phyloP scores from a whole-genome alignment of 2,329 filamentous ascomycete species.

The Neofusicoccum kwambonambiense region DNA sequence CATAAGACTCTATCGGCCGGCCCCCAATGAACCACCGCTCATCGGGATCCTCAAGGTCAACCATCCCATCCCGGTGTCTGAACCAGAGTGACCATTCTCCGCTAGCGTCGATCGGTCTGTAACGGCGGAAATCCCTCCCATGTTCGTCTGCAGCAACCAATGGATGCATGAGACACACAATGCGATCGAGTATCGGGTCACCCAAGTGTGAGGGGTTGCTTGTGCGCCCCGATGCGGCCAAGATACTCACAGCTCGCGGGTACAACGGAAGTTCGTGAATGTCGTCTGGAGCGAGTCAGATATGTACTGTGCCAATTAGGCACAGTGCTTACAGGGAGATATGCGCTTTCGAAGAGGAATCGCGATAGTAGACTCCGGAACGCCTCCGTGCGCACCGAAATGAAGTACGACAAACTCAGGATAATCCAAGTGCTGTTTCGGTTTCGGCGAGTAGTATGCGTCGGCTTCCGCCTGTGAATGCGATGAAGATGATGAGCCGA shows the following conservation, averaged over 20 bases:
- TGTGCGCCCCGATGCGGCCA: background rate
- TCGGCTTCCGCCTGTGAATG: no score
- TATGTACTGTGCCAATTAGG: background rate
- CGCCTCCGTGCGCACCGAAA: background rate
- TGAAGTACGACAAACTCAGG: background rate
- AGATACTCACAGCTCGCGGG: background rate
- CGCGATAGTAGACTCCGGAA: background rate
- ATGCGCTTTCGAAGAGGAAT: background rate
- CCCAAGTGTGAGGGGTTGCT: background rate
- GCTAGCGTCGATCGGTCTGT: constrained; percentile 4
- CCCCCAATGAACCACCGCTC: constrained; percentile 34
- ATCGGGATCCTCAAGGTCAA: constrained; percentile 29
- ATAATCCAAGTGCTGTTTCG: no score
- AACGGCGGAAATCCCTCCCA: constrained; percentile 2
- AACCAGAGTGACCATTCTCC: constrained; percentile 28
- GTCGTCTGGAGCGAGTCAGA: background rate
- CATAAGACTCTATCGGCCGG: constrained; percentile 34
- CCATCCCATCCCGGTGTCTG: constrained; percentile 29
- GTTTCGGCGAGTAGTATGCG: no score
- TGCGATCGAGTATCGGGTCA: background rate
- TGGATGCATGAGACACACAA: constrained; percentile 5
- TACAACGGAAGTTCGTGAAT: background rate
- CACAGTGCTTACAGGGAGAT: background rate
- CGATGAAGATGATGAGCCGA: no score
- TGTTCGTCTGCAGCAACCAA: constrained; percentile 22